A percentile compares a stretch with the other conserved stretches of the same genome.
These are phyloP conservation scores for Penicillium brasilianum DNA, from an alignment of 2,329 filamentous ascomycete genomes.

Conservation along the genomic window DNA sequence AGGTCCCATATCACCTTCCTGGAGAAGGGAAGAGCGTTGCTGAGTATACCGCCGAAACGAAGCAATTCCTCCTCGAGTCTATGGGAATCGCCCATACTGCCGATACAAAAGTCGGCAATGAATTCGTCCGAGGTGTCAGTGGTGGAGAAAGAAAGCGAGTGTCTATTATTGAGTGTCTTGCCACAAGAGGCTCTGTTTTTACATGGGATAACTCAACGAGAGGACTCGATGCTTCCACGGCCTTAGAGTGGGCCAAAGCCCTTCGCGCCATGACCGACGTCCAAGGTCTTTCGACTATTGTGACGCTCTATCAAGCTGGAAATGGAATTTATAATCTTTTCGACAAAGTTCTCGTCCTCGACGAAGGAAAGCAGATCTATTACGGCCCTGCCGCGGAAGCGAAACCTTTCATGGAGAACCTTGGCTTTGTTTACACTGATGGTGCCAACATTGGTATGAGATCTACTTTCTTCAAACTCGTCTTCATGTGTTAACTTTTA, in stretches of 20 bases:
- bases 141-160: slow-evolving; percentile 73
- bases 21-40: slow-evolving; percentile 50
- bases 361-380: slow-evolving; percentile 69
- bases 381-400: slow-evolving; percentile 66
- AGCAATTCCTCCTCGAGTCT: slow-evolving; percentile 62
- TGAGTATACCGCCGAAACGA: slow-evolving; percentile 54
- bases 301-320: slow-evolving; percentile 71
- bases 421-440: slow-evolving; percentile 67
- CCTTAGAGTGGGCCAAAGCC: slow-evolving; percentile 64
- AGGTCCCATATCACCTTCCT: slow-evolving; percentile 58
- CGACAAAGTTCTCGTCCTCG: slow-evolving; percentile 71
- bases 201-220: slow-evolving; percentile 72
- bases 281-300: slow-evolving; percentile 63
- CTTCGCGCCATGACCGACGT: slow-evolving; percentile 68
- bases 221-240: slow-evolving; percentile 69
- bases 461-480: neutral
- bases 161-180: slow-evolving; percentile 68
- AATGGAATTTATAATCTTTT: slow-evolving; percentile 73
- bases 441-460: slow-evolving; percentile 63
- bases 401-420: slow-evolving; percentile 66
- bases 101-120: slow-evolving; percentile 71
- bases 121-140: slow-evolving; percentile 69
- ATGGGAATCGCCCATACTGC: slow-evolving; percentile 64
- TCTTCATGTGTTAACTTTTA: neutral
- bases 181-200: slow-evolving; percentile 61